Evolutionary conservation across 2,329 filamentous ascomycete genomes (phyloP).

Genomic region (Cephalotrichum gorgonifer): DNA sequence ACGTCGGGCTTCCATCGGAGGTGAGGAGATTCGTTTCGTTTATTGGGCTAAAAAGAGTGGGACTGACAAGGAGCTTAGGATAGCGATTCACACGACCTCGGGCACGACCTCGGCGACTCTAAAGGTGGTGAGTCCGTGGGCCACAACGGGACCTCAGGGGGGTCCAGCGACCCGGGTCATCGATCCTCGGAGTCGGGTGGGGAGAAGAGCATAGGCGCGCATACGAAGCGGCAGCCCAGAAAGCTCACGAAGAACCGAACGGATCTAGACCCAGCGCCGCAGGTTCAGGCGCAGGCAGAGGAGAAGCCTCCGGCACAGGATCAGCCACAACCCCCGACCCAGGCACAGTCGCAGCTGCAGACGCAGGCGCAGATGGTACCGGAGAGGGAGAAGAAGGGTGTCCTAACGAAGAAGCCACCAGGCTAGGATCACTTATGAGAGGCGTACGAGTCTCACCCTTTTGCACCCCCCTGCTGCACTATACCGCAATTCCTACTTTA

Average conservation of each 20-base stretch:
- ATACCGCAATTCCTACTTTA: not conserved
- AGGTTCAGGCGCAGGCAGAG: not conserved
- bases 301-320: not conserved
- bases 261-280: not conserved
- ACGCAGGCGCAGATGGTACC: not conserved
- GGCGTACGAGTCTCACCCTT: too few species aligned
- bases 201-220: not conserved
- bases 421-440: not conserved
- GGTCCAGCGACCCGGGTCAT: too few species aligned
- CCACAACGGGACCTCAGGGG: too few species aligned
- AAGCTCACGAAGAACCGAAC: not conserved
- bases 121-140: too few species aligned
- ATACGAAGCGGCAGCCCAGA: not conserved
- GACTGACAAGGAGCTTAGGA: not conserved
- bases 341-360: not conserved
- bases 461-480: not conserved
- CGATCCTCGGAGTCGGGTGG: too few species aligned
- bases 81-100: too few species aligned
- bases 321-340: not conserved
- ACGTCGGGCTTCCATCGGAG: conserved; percentile 26
- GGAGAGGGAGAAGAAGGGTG: not conserved
- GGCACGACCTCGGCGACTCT: too few species aligned
- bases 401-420: conserved; percentile 3
- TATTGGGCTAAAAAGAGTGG: not conserved
- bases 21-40: not conserved